Base-by-base conservation (phyloP, 305 asterid genomes). In the Rubia occidens region DNA sequence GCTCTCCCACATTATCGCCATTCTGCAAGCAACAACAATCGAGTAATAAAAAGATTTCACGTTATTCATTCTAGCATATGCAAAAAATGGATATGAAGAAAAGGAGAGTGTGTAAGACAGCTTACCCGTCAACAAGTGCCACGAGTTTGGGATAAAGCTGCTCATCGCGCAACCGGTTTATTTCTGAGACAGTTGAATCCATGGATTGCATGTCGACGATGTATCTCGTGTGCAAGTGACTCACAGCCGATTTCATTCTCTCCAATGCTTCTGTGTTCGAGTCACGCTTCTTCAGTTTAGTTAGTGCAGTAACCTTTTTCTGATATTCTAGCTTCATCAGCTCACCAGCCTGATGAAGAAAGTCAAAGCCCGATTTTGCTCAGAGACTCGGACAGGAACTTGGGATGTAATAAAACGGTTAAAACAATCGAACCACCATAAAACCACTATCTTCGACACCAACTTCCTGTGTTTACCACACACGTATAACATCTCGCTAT, bases 131-230 rank as follows among this genome's bases (percentile, higher is more conserved):
- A 61, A 91, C 96, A 51, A 95, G 89, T 72, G 82, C 74, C 66
- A 88, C 89, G 8, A 95, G 95, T 74, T 86, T 95, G 26, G 99
- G 98, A 76, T 86, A 91, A 45, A 95, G 88, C 75, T 85, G 98
- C 58, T 82, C 95, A 77, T 95, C 99, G 17, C 99, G 98, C 59
- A 95, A 77, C 63, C 95, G 88, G 75, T 91, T 95, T 71, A 95
- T 91, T 81, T 95, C 99, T 0, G 95, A 88, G 62, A 95, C 99
- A 10, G 99, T 95, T 70, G 99, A 95, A 85, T 95, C 99, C 99
- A 95, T 95, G 69, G 99, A 89, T 76, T 95, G 99, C 99, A 95
- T 88, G 85, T 95, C 99, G 17, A 95, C 99, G 70, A 95, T 95
- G 83, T 91, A 95, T 81, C 99, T 87, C 20, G 98, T 95, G 78